Evolutionary conservation across 192 early-diverging fungal species (phyloP).

Genomic region (Backusella westeae): DNA sequence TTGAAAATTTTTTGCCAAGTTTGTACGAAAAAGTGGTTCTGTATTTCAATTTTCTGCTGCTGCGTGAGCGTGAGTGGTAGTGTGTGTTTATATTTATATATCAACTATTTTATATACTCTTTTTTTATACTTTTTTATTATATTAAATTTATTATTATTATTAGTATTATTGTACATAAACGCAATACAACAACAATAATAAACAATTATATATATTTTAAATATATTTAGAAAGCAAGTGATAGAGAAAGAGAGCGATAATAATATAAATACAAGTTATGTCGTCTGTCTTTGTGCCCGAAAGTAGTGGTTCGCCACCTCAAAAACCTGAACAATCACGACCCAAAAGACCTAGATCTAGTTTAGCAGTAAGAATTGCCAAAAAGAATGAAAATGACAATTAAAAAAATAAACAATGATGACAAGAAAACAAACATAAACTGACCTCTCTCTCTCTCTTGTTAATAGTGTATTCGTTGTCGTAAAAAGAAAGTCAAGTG

Average conservation of each 20-base stretch:
- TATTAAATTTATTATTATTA: neutral
- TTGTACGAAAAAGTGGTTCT: neutral
- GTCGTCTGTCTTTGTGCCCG: constrained; percentile 18
- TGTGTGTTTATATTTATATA: neutral
- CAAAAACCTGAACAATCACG: constrained; percentile 29
- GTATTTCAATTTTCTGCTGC: neutral
- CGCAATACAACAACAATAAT: neutral
- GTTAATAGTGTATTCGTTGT: constrained; percentile 39
- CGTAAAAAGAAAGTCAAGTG: constrained; percentile 46
- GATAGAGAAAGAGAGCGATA: neutral
- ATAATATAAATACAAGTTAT: neutral
- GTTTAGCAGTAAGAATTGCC: constrained; percentile 33
- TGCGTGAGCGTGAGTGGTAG: neutral
- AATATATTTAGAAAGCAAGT: neutral
- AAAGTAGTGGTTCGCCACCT: constrained; percentile 15
- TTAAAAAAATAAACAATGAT: neutral
- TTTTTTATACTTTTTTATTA: neutral
- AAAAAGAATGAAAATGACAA: neutral
- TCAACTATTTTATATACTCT: neutral
- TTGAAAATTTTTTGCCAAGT: neutral
- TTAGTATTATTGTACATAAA: neutral
- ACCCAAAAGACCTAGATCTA: constrained; percentile 38
- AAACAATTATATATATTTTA: neutral
- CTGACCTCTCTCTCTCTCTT: neutral
- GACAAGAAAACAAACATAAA: neutral